A percentile compares a stretch with the other conserved stretches of the same genome.
Conservation (phyloP, 1,284 basidiomycete species). For the Volvariella volvacea region DNA sequence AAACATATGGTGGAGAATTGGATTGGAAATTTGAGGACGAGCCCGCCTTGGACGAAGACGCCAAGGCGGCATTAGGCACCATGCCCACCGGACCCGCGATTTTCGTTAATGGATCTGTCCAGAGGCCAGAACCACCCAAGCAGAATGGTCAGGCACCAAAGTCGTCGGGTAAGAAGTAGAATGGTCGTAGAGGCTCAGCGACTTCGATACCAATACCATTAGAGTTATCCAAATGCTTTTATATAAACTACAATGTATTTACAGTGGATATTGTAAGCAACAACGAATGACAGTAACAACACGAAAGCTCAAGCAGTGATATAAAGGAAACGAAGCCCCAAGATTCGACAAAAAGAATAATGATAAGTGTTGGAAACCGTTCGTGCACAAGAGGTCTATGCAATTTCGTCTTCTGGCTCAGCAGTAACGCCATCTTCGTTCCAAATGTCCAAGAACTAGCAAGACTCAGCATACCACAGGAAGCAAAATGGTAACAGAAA, state of each 20-base stretch:
- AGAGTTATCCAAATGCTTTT: no score
- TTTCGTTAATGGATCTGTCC: slow-evolving; percentile 38
- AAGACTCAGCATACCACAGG: background rate
- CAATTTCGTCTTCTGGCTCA: slow-evolving; percentile 55
- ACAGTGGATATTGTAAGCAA: no score
- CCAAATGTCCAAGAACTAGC: slow-evolving; percentile 73
- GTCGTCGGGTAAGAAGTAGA: no score
- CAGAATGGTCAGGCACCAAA: no score
- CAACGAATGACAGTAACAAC: no score
- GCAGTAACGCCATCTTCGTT: slow-evolving; percentile 71
- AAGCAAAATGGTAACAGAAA: slow-evolving; percentile 4
- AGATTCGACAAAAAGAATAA: background rate
- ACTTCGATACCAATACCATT: no score
- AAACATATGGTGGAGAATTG: slow-evolving; percentile 59
- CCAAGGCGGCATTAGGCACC: slow-evolving; percentile 28
- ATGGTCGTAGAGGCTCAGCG: no score
- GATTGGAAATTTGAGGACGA: slow-evolving; percentile 63
- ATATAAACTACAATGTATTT: no score
- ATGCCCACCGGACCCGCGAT: slow-evolving; percentile 43
- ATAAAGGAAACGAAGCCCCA: no score
- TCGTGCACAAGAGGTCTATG: slow-evolving; percentile 9
- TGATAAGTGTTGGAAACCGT: background rate
- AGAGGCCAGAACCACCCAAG: slow-evolving; percentile 9
- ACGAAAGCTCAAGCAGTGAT: no score
- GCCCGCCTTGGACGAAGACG: slow-evolving; percentile 47